Conservation (phyloP, 108 stramenopile species). For the Mediolabrus comicus region DNA sequence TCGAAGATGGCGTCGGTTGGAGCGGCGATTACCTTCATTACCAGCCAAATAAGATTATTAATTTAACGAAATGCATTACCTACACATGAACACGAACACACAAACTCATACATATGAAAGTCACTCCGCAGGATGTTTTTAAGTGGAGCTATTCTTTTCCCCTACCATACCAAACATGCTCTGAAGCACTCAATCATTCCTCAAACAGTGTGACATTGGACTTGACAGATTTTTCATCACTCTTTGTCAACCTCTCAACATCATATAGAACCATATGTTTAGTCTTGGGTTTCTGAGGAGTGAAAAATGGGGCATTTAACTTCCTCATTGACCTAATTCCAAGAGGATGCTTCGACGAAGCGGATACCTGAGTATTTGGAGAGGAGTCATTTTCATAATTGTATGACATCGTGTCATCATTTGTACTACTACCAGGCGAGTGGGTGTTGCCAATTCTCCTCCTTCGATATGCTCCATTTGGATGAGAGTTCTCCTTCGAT, state of each 20-base stretch:
- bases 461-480: constrained; percentile 8
- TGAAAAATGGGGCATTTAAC: constrained; percentile 12
- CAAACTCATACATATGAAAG: not conserved
- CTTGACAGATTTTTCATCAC: not conserved
- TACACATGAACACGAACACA: not conserved
- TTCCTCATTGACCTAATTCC: constrained; percentile 26
- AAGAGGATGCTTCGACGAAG: constrained; percentile 17
- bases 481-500: constrained; percentile 15
- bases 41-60: not conserved
- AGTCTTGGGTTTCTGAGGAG: constrained; percentile 25
- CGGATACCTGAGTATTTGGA: constrained; percentile 2
- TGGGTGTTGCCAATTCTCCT: not conserved
- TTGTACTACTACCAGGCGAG: too few relatives aligned
- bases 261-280: constrained; percentile 6
- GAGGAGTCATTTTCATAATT: not conserved
- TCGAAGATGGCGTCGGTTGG: constrained; percentile 74
- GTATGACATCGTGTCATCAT: too few relatives aligned
- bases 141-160: not conserved
- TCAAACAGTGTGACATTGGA: not conserved
- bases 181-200: not conserved
- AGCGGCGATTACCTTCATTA: constrained; percentile 11
- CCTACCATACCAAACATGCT: too few relatives aligned
- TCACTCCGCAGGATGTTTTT: not conserved
- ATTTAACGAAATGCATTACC: not conserved
- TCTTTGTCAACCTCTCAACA: constrained; percentile 15